Evolutionary conservation across 371 early-diverging fungal genomes (phyloP).

Genomic region (Mortierella sp.): DNA sequence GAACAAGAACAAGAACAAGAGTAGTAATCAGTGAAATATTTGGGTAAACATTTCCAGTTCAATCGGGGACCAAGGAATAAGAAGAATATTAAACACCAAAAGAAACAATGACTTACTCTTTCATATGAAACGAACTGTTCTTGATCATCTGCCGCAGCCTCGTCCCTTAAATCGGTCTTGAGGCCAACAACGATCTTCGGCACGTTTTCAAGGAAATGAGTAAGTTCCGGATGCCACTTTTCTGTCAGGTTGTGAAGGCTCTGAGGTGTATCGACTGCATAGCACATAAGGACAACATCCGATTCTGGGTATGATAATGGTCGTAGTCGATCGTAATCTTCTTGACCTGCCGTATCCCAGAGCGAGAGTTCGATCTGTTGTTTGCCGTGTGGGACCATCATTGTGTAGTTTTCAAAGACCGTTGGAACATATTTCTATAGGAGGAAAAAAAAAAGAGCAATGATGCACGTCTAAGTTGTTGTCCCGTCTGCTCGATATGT

Average conservation of each 20-base stretch:
- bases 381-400: constrained; percentile 61
- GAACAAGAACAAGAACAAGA: neutral
- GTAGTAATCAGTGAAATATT: no score
- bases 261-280: constrained; percentile 80
- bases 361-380: constrained; percentile 65
- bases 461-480: constrained; percentile 8
- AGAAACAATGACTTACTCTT: constrained; percentile 40
- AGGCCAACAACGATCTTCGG: constrained; percentile 92
- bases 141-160: constrained; percentile 22
- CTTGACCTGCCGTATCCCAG: constrained; percentile 83
- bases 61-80: no score
- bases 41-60: no score
- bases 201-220: constrained; percentile 83
- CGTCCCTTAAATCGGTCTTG: constrained; percentile 86
- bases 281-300: constrained; percentile 89
- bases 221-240: constrained; percentile 87
- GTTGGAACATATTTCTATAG: constrained; percentile 77
- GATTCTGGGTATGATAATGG: constrained; percentile 92
- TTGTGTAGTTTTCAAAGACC: constrained; percentile 73
- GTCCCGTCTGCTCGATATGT: constrained; percentile 54
- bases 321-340: constrained; percentile 90
- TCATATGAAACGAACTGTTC: constrained; percentile 56
- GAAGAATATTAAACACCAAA: no score
- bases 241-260: constrained; percentile 85
- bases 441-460: neutral